Conservation (phyloP, 495 filamentous ascomycete species). For the Endocarpon pusillum region DNA sequence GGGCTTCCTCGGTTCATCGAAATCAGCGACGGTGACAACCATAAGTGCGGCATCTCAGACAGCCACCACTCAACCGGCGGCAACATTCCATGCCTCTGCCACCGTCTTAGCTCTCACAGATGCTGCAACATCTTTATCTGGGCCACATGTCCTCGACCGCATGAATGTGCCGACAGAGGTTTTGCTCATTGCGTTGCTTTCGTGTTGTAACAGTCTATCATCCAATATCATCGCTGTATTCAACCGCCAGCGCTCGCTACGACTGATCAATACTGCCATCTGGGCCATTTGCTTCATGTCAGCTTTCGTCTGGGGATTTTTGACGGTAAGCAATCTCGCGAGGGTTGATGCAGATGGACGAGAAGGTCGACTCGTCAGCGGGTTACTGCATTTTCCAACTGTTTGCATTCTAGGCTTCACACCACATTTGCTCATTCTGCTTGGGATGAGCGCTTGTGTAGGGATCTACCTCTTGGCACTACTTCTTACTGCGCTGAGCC, state of each 20-base stretch:
- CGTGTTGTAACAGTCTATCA: constrained; percentile 70
- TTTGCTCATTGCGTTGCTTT: constrained; percentile 72
- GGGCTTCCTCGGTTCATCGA: constrained; percentile 39
- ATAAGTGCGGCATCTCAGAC: neutral
- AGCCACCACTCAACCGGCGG: neutral
- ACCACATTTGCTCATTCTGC: constrained; percentile 69
- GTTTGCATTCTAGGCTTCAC: constrained; percentile 92
- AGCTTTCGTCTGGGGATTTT: constrained; percentile 54
- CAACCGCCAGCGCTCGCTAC: constrained; percentile 55
- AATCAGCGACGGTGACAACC: constrained; percentile 16
- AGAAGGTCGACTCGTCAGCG: constrained; percentile 10
- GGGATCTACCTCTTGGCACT: constrained; percentile 64
- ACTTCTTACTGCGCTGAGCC: constrained; percentile 53
- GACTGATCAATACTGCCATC: constrained; percentile 69
- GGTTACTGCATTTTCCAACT: constrained; percentile 67
- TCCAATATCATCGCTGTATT: constrained; percentile 69
- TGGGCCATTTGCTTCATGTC: constrained; percentile 83
- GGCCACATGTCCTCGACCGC: constrained; percentile 24
- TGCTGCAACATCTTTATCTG: constrained; percentile 15
- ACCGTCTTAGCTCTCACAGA: constrained; percentile 22
- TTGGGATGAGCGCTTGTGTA: constrained; percentile 57
- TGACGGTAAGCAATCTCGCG: constrained; percentile 33
- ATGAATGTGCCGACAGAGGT: constrained; percentile 82
- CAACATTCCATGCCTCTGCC: constrained; percentile 12
- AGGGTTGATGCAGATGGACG: no score